Evolutionary conservation across 345 rosid species (phyloP), one percentile per base, ranked within the genome.

Genomic region (Salix exigua): DNA sequence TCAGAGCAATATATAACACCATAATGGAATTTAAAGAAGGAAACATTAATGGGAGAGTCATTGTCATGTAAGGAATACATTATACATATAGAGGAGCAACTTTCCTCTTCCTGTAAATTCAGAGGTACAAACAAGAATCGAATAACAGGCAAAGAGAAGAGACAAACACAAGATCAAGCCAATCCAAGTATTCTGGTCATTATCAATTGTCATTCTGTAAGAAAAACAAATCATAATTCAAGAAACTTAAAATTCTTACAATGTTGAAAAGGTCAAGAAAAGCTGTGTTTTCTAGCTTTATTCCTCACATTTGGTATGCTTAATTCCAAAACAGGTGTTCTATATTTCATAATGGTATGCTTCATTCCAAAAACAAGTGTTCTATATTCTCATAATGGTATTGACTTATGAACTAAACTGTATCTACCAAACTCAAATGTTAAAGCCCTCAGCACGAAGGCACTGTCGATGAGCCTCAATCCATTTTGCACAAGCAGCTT

Each of bases 401-500:
- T 82, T 5, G 44, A 62, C 75, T 30, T 75, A 71, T 71, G 58
- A 87, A 77, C 81, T 73, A 70, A 53, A 75, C 50, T 65, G 58
- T 69, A 44, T 33, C 60, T 21, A 75, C 37, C 68, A 66, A 67
- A 13, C 55, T 95, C 85, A 96, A 82, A 96, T 86, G 35, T 90
- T 91, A 77, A 93, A 96, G 51, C 92, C 98, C 88, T 96, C 97
- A 0, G 93, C 90, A n/a, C 93, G 95, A 77, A 96, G 96, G 83
- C 98, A 93, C 53, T 60, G 76, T n/a, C 83, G 87, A 82, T 95
- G 98, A 88, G 97, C 99, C 75, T 93, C 94, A 4, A 93, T 96
- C 98, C 96, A 93, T 87, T 96, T 91, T n/a, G 82, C 82, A 79
- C 99, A 93, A 77, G 94, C 92, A 5, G 86, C 85, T 87, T 95